Conservation (phyloP, 495 filamentous ascomycete species). For the Penicillium egyptiacum region DNA sequence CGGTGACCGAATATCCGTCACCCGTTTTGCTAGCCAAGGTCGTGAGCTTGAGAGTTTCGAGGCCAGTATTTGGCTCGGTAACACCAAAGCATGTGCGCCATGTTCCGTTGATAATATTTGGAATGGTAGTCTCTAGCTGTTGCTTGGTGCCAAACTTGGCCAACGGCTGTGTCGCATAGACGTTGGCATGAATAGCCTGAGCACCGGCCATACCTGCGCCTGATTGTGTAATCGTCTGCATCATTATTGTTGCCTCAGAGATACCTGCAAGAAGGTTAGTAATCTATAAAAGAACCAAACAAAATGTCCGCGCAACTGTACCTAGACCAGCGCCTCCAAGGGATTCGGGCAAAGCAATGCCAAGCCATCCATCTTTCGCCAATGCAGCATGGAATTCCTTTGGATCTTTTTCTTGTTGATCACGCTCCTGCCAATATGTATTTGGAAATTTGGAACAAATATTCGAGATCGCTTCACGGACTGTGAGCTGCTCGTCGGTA, state of each 20-base stretch:
- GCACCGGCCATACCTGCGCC: slow-evolving; percentile 79
- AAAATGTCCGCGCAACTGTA: slow-evolving; percentile 56
- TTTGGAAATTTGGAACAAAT: slow-evolving; percentile 65
- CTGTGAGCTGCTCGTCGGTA: slow-evolving; percentile 66
- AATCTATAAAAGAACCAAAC: slow-evolving; percentile 35
- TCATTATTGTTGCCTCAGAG: slow-evolving; percentile 80
- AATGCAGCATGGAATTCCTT: slow-evolving; percentile 71
- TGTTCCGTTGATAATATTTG: slow-evolving; percentile 66
- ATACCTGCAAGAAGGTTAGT: slow-evolving; percentile 43
- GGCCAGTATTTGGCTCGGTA: slow-evolving; percentile 63
- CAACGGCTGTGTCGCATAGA: slow-evolving; percentile 76
- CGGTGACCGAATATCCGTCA: slow-evolving; percentile 60
- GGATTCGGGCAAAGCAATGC: slow-evolving; percentile 71
- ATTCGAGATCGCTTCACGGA: slow-evolving; percentile 66
- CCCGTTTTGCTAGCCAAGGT: slow-evolving; percentile 55
- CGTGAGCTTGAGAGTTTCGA: slow-evolving; percentile 68
- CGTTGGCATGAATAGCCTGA: slow-evolving; percentile 73
- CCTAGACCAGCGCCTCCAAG: slow-evolving; percentile 73
- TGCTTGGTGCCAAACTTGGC: slow-evolving; percentile 64
- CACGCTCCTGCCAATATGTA: slow-evolving; percentile 69
- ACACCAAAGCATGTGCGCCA: slow-evolving; percentile 74
- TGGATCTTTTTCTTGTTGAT: slow-evolving; percentile 67
- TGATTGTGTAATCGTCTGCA: slow-evolving; percentile 76
- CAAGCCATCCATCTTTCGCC: slow-evolving; percentile 80
- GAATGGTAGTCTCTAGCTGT: slow-evolving; percentile 61